Conservation (phyloP, 768 basidiomycete genomes). For the Lentinula aciculospora region DNA sequence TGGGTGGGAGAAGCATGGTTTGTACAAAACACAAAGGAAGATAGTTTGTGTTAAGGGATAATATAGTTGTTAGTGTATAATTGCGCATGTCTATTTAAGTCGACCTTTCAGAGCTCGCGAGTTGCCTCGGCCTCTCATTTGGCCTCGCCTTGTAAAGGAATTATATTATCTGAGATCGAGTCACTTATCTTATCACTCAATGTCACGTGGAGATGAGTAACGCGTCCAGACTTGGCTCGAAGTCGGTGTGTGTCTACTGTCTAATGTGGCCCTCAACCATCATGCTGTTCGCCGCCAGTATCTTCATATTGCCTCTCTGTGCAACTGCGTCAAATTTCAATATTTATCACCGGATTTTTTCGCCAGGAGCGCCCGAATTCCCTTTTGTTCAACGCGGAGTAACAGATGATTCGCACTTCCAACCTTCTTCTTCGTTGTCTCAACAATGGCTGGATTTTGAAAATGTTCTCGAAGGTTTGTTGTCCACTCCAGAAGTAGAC, state of each 20-base stretch:
- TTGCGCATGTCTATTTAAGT: background rate
- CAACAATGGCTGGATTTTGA: slow-evolving; percentile 44
- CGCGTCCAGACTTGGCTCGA: background rate
- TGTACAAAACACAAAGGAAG: no score
- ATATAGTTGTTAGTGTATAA: background rate
- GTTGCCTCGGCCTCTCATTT: slow-evolving; percentile 1
- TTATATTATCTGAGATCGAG: no score
- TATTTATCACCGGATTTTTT: slow-evolving; percentile 49
- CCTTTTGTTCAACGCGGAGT: slow-evolving; percentile 39
- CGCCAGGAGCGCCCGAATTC: slow-evolving; percentile 33
- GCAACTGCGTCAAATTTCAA: slow-evolving; percentile 17
- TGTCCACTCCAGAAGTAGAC: slow-evolving; percentile 16
- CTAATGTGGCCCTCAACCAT: background rate
- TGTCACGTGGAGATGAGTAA: background rate
- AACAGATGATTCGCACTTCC: slow-evolving; percentile 30
- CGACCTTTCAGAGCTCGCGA: background rate
- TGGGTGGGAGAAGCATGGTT: slow-evolving; percentile 1
- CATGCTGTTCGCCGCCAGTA: slow-evolving; percentile 11
- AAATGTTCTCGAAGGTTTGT: slow-evolving; percentile 18
- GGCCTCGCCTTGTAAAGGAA: background rate
- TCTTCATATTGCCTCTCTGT: slow-evolving; percentile 14
- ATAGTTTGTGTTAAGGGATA: background rate
- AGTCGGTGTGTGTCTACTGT: no score
- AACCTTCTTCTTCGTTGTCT: slow-evolving; percentile 33
- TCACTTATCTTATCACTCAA: slow-evolving; percentile 1